Conservation (phyloP, 2,329 filamentous ascomycete genomes). For the Grosmannia serpens region DNA sequence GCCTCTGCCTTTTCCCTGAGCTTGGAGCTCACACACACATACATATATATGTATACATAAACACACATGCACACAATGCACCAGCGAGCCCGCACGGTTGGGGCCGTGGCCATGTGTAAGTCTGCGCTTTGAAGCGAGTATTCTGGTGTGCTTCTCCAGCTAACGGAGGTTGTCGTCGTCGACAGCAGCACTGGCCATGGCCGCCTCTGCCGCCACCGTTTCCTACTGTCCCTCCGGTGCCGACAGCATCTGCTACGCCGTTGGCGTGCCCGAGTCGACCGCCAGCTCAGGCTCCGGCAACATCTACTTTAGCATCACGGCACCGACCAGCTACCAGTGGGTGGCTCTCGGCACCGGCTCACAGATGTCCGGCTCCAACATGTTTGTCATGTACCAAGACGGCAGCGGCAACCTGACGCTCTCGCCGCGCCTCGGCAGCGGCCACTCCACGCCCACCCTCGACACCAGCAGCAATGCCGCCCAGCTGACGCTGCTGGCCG, state of each 20-base stretch:
- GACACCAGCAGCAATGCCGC: slow-evolving; percentile 27
- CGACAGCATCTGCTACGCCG: slow-evolving; percentile 38
- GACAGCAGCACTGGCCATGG: slow-evolving; percentile 5
- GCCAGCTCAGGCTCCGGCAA: slow-evolving; percentile 37
- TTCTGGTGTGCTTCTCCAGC: too few species aligned
- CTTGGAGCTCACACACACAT: background rate
- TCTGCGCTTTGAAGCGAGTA: background rate
- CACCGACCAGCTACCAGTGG: slow-evolving; percentile 42
- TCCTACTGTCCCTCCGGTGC: slow-evolving; percentile 26
- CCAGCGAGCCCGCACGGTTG: background rate
- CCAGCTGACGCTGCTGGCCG: slow-evolving; percentile 41
- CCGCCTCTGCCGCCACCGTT: slow-evolving; percentile 1
- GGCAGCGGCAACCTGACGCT: slow-evolving; percentile 49
- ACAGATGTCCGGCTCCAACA: slow-evolving; percentile 43
- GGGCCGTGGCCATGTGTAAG: background rate
- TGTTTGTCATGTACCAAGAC: slow-evolving; percentile 52
- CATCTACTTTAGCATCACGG: slow-evolving; percentile 50
- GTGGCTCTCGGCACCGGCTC: slow-evolving; percentile 45
- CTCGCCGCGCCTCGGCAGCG: slow-evolving; percentile 39
- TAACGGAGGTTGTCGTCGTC: background rate
- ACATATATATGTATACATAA: too few species aligned
- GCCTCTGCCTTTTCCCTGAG: background rate
- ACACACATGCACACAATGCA: background rate
- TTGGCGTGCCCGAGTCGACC: slow-evolving; percentile 41
- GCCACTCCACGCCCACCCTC: slow-evolving; percentile 34